Evolutionary conservation across 2,329 filamentous ascomycete genomes (phyloP).

Genomic region (Scedosporium boydii): DNA sequence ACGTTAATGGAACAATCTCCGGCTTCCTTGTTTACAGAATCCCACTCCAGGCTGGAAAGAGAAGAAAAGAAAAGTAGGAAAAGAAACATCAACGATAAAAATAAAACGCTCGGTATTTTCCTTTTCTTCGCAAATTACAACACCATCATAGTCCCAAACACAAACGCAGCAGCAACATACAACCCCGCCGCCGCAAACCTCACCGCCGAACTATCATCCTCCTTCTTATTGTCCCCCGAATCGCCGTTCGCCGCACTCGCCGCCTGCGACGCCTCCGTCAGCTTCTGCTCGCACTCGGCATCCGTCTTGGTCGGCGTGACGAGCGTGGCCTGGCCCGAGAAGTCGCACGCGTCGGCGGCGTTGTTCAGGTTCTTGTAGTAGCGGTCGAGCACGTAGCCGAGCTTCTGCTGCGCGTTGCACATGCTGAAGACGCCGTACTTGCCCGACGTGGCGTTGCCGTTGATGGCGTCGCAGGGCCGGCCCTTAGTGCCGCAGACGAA

Average conservation of each 20-base stretch:
- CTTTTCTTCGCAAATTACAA: neutral
- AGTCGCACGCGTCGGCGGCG: slow-evolving; percentile 53
- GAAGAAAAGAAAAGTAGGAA: neutral
- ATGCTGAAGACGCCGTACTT: slow-evolving; percentile 70
- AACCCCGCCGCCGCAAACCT: neutral
- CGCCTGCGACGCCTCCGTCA: slow-evolving; percentile 45
- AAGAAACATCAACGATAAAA: neutral
- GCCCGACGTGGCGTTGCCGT: slow-evolving; percentile 55
- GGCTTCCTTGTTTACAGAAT: too few relatives aligned
- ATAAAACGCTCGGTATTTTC: neutral
- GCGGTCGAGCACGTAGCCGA: slow-evolving; percentile 63
- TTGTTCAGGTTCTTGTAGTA: slow-evolving; percentile 55
- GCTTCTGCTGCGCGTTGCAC: slow-evolving; percentile 61
- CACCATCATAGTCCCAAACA: neutral
- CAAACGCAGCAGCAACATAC: neutral
- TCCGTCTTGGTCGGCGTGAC: slow-evolving; percentile 37
- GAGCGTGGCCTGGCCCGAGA: slow-evolving; percentile 54
- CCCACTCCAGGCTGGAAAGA: too few relatives aligned
- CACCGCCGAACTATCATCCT: neutral
- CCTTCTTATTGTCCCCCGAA: neutral
- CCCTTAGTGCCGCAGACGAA: slow-evolving; percentile 55
- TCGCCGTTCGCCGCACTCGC: neutral
- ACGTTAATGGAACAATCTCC: too few relatives aligned
- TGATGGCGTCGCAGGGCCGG: slow-evolving; percentile 57
- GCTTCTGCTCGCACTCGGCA: slow-evolving; percentile 45